Conservation (phyloP, 2,329 filamentous ascomycete species). For the Colletotrichum sp. region DNA sequence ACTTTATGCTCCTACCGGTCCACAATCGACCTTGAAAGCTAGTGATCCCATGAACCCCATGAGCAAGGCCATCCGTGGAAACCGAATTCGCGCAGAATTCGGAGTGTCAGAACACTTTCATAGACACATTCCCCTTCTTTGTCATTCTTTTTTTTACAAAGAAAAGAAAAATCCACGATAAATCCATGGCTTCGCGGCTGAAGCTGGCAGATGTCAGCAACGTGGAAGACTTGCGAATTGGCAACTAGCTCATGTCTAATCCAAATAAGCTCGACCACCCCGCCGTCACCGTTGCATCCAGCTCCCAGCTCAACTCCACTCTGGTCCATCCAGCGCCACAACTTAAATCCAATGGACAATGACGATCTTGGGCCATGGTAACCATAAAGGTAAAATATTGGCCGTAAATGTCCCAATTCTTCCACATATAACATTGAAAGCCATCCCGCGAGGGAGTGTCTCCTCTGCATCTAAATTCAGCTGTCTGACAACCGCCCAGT, state of each 20-base stretch:
- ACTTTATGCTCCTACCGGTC: not conserved
- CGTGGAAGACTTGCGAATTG: not conserved
- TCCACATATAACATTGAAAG: not conserved
- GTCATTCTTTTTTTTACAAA: no score
- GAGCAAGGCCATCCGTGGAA: not conserved
- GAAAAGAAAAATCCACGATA: not conserved
- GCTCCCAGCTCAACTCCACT: not conserved
- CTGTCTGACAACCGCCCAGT: not conserved
- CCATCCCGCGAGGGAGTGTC: not conserved
- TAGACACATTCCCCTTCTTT: no score
- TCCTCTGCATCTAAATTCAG: not conserved
- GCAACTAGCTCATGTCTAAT: not conserved
- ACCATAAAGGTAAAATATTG: not conserved
- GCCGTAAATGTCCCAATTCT: not conserved
- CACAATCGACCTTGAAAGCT: not conserved
- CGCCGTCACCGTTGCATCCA: not conserved
- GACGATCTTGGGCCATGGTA: not conserved
- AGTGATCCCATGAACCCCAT: not conserved
- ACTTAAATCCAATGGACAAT: not conserved
- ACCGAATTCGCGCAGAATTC: not conserved
- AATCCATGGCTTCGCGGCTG: not conserved
- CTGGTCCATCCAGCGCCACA: not conserved
- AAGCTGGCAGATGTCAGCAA: not conserved
- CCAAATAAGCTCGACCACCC: not conserved
- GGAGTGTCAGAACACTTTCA: no score